These are phyloP conservation scores for Scheffersomyces lignicola DNA, from an alignment of 1,139 yeast species.

Conservation along the genomic window DNA sequence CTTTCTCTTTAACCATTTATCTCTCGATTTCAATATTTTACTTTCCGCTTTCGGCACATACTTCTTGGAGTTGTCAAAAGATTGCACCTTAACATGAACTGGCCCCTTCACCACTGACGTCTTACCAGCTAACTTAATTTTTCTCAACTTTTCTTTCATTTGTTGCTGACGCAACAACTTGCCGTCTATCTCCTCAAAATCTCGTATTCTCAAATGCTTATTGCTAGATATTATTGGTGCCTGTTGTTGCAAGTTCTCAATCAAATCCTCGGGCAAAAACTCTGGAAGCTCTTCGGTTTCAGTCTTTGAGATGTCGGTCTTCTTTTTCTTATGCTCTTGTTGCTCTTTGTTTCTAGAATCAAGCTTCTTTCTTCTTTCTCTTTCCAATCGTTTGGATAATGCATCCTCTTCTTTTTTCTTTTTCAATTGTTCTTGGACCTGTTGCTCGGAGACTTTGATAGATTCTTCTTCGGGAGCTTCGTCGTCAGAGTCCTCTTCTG, in stretches of 20 bases:
- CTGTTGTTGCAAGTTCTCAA: conserved; percentile 27
- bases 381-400: conserved; percentile 35
- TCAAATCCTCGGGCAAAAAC: conserved; percentile 48
- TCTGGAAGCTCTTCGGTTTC: conserved; percentile 43
- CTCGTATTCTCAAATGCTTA: conserved; percentile 42
- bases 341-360: conserved; percentile 52
- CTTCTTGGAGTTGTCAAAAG: conserved; percentile 22
- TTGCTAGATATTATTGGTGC: conserved; percentile 14
- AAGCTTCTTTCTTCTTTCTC: conserved; percentile 51
- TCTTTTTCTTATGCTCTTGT: conserved; percentile 32
- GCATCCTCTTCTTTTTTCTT: conserved; percentile 32
- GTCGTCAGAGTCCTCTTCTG: conserved; percentile 24
- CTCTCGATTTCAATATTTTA: conserved; percentile 42
- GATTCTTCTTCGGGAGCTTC: conserved; percentile 55
- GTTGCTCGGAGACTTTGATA: conserved; percentile 27
- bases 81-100: conserved; percentile 50
- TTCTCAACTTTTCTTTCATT: conserved; percentile 17
- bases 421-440: conserved; percentile 35
- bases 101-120: conserved; percentile 52
- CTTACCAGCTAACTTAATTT: conserved; percentile 43
- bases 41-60: conserved; percentile 49
- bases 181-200: conserved; percentile 31
- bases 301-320: conserved; percentile 11
- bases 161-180: conserved; percentile 13
- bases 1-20: conserved; percentile 63